A percentile compares a stretch with the other conserved stretches of the same genome.
These are phyloP conservation scores for Pseudevernia furfuracea DNA, from an alignment of 495 filamentous ascomycete genomes.

Conservation along the genomic window DNA sequence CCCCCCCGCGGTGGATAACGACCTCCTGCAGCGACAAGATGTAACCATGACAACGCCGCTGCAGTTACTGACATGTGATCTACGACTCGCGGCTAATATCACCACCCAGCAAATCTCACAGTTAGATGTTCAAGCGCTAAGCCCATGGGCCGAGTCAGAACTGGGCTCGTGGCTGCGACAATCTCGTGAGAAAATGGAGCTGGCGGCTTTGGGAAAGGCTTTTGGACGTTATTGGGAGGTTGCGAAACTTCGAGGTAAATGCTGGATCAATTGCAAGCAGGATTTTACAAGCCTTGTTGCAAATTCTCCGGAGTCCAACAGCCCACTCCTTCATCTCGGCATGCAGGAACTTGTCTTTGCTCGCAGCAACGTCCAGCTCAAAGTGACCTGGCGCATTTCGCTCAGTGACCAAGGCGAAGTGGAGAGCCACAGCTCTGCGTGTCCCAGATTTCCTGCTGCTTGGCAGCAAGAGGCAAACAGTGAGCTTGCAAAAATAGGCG, in stretches of 20 bases:
- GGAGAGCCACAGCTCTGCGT: slow-evolving; percentile 37
- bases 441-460: slow-evolving; percentile 31
- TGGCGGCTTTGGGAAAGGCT: slow-evolving; percentile 13
- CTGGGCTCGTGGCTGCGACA: slow-evolving; percentile 11
- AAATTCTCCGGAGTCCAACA: slow-evolving; percentile 6
- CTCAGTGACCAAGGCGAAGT: slow-evolving; percentile 33
- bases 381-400: slow-evolving; percentile 33
- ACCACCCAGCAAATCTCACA: background rate
- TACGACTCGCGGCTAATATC: slow-evolving; percentile 9
- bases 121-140: background rate
- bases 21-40: background rate
- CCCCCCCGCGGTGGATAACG: background rate
- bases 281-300: slow-evolving; percentile 26
- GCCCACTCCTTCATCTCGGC: slow-evolving; percentile 36
- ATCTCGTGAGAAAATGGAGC: background rate
- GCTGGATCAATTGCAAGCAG: slow-evolving; percentile 12
- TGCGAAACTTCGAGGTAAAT: slow-evolving; percentile 12
- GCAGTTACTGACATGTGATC: background rate
- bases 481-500: slow-evolving; percentile 20
- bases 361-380: slow-evolving; percentile 21
- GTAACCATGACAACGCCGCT: background rate
- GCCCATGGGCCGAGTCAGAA: slow-evolving; percentile 12
- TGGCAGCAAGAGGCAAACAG: slow-evolving; percentile 13
- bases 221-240: slow-evolving; percentile 13
- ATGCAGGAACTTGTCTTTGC: slow-evolving; percentile 37